These are phyloP conservation scores for Rutstroemia sp. DNA, from an alignment of 2,329 filamentous ascomycete genomes.

Conservation along the genomic window DNA sequence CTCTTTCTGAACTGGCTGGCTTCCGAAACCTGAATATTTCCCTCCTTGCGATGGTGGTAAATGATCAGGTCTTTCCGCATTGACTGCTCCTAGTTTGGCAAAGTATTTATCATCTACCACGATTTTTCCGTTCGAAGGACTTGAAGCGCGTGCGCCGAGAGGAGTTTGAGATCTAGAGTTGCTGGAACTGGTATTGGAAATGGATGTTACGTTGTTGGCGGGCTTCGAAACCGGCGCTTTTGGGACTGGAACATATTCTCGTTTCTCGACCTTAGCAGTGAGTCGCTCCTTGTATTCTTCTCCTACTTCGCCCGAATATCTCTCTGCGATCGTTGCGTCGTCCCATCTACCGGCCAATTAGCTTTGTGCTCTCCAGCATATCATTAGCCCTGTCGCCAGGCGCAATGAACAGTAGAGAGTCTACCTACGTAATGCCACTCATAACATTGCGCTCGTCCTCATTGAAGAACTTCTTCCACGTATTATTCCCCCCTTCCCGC, in stretches of 20 bases:
- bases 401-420: not conserved
- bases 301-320: conserved; percentile 82
- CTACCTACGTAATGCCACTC: conserved; percentile 43
- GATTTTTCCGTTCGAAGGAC: conserved; percentile 38
- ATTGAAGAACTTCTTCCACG: conserved; percentile 84
- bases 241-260: conserved; percentile 72
- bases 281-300: conserved; percentile 94
- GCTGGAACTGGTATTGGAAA: conserved; percentile 5
- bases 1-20: conserved; percentile 46
- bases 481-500: conserved; percentile 83
- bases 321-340: conserved; percentile 79
- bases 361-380: not conserved
- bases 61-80: conserved; percentile 65
- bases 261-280: conserved; percentile 78
- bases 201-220: conserved; percentile 3
- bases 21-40: conserved; percentile 88
- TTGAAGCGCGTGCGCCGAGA: conserved; percentile 16
- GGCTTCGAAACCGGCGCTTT: conserved; percentile 33
- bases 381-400: too few relatives aligned
- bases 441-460: conserved; percentile 58
- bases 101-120: conserved; percentile 85
- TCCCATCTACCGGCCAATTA: conserved; percentile 46
- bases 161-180: conserved; percentile 16
- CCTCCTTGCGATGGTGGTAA: conserved; percentile 85
- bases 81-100: conserved; percentile 73